phyloP scores from a whole-genome alignment of 2,329 filamentous ascomycete species.

The Ophiostoma sp. region DNA sequence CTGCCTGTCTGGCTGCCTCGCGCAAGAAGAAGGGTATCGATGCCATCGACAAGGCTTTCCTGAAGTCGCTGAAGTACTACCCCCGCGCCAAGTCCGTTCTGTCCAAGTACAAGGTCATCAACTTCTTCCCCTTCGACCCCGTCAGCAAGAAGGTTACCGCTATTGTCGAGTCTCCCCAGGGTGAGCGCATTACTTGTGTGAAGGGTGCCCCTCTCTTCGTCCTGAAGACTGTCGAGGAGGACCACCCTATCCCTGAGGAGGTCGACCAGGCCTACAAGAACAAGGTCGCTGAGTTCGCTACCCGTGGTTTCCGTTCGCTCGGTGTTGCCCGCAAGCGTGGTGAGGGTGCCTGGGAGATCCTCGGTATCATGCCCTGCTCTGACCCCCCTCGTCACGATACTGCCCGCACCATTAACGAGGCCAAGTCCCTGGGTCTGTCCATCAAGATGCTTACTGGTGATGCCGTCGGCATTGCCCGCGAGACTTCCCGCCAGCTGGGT shows the following conservation, averaged over 20 bases:
- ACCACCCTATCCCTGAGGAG: slow-evolving; percentile 74
- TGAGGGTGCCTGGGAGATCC: slow-evolving; percentile 81
- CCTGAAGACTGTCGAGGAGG: slow-evolving; percentile 82
- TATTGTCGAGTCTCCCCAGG: slow-evolving; percentile 77
- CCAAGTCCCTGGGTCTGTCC: slow-evolving; percentile 80
- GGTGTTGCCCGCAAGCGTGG: slow-evolving; percentile 89
- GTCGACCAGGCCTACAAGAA: slow-evolving; percentile 85
- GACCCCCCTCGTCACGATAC: slow-evolving; percentile 91
- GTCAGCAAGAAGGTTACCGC: slow-evolving; percentile 92
- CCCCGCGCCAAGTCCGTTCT: slow-evolving; percentile 78
- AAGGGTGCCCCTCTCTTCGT: slow-evolving; percentile 90
- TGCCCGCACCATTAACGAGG: slow-evolving; percentile 85
- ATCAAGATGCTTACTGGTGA: slow-evolving; percentile 98
- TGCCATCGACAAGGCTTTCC: slow-evolving; percentile 91
- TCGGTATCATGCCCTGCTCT: slow-evolving; percentile 92
- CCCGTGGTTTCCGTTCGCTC: slow-evolving; percentile 89
- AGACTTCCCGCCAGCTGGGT: slow-evolving; percentile 87
- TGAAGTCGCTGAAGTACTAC: slow-evolving; percentile 81
- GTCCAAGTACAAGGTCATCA: slow-evolving; percentile 78
- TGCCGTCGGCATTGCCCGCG: slow-evolving; percentile 87
- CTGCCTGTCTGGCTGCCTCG: slow-evolving; percentile 83
- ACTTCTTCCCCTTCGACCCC: slow-evolving; percentile 87
- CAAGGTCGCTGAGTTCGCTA: slow-evolving; percentile 88
- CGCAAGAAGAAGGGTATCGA: slow-evolving; percentile 96
- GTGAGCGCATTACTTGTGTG: slow-evolving; percentile 82